Evolutionary conservation across 2,329 filamentous ascomycete genomes (phyloP).

Genomic region (Pseudogymnoascus sp.): DNA sequence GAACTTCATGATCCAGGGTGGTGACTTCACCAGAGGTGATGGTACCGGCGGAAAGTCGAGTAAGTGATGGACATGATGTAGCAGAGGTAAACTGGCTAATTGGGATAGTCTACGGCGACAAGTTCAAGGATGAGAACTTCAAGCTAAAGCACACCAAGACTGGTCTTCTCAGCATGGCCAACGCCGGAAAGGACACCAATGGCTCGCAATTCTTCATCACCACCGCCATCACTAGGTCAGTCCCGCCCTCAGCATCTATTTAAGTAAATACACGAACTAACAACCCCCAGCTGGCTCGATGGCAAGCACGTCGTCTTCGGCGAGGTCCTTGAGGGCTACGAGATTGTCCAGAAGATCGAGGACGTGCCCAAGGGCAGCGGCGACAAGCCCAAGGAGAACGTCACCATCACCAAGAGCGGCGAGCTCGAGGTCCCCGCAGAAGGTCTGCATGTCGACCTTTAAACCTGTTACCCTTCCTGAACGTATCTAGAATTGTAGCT

Average conservation of each 20-base stretch:
- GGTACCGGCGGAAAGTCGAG: constrained; percentile 81
- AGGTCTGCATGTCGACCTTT: constrained; percentile 91
- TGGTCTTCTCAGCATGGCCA: constrained; percentile 79
- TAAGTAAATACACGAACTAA: constrained; percentile 18
- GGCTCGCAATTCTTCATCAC: constrained; percentile 91
- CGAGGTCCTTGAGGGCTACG: constrained; percentile 81
- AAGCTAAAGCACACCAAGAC: constrained; percentile 88
- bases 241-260: too few species aligned
- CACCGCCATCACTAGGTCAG: constrained; percentile 69
- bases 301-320: constrained; percentile 82
- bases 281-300: constrained; percentile 62
- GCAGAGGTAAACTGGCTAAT: constrained; percentile 17
- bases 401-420: constrained; percentile 79
- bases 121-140: constrained; percentile 89
- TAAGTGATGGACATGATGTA: constrained; percentile 37
- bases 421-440: constrained; percentile 77
- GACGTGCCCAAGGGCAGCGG: constrained; percentile 56
- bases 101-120: constrained; percentile 66
- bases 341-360: constrained; percentile 74
- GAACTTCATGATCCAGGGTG: constrained; percentile 87
- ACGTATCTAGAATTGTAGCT: constrained; percentile 15
- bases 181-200: constrained; percentile 79
- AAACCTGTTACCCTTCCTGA: constrained; percentile 39
- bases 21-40: constrained; percentile 79
- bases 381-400: constrained; percentile 61